Conservation (phyloP, 1,139 yeast species). For the Pichia sp. region DNA sequence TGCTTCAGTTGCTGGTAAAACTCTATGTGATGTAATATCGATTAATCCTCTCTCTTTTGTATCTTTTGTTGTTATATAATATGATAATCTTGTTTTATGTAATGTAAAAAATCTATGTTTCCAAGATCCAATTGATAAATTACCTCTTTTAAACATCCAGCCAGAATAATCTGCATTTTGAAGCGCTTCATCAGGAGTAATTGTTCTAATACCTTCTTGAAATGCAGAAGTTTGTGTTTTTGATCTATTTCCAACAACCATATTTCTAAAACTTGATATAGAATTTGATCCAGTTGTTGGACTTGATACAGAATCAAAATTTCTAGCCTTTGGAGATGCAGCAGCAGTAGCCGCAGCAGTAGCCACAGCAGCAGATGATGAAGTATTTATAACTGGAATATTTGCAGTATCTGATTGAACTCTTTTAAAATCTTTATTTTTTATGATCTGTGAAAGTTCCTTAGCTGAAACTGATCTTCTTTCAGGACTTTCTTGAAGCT, state of each 20-base stretch:
- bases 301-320: background rate
- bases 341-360: constrained; percentile 14
- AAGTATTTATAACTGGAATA: background rate
- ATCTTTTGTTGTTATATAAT: constrained; percentile 76
- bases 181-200: constrained; percentile 74
- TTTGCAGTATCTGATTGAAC: constrained; percentile 17
- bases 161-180: constrained; percentile 76
- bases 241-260: constrained; percentile 5
- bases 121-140: constrained; percentile 83
- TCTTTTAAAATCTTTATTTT: constrained; percentile 21
- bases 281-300: constrained; percentile 1
- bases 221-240: constrained; percentile 81
- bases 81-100: constrained; percentile 89
- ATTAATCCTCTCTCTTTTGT: constrained; percentile 84
- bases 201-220: constrained; percentile 77
- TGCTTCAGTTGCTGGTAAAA: constrained; percentile 64
- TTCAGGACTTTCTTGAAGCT: constrained; percentile 19
- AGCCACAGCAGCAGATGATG: too few species aligned
- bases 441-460: constrained; percentile 25
- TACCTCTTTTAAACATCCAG: constrained; percentile 93
- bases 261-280: constrained; percentile 17
- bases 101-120: constrained; percentile 80
- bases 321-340: background rate
- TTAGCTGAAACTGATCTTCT: constrained; percentile 37
- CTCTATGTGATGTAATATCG: constrained; percentile 92